A percentile compares a stretch with the other conserved stretches of the same genome.
phyloP scores from a whole-genome alignment of 768 basidiomycete genomes.

The Tricholoma terreum region DNA sequence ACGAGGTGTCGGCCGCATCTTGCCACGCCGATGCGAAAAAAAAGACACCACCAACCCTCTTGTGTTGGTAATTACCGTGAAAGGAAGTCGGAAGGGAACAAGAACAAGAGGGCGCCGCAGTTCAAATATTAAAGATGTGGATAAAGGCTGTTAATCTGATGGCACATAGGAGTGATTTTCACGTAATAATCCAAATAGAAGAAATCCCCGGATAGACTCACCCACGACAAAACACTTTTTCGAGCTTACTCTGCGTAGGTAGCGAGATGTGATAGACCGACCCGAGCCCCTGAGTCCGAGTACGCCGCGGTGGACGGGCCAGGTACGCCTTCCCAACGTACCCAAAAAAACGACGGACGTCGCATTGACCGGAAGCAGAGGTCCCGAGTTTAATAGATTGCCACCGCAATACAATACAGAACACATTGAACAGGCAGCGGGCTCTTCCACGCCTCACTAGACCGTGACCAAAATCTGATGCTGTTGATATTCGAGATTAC shows the following conservation, averaged over 20 bases:
- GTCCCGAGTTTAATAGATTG: no score
- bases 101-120: background rate
- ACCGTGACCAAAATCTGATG: no score
- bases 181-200: background rate
- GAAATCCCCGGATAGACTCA: background rate
- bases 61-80: background rate
- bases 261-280: background rate
- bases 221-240: background rate
- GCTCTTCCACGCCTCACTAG: no score
- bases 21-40: background rate
- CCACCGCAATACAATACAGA: no score
- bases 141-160: background rate
- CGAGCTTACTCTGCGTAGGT: background rate
- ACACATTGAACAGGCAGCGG: no score
- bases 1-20: background rate
- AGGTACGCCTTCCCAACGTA: no score
- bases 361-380: no score
- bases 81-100: background rate
- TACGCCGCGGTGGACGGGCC: no score
- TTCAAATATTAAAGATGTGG: background rate
- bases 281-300: background rate
- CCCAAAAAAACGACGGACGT: no score
- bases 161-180: no score
- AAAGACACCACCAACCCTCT: background rate
- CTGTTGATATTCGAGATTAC: background rate